phyloP scores from a whole-genome alignment of 306 rosid species.

The Gastrolobium villosum region DNA sequence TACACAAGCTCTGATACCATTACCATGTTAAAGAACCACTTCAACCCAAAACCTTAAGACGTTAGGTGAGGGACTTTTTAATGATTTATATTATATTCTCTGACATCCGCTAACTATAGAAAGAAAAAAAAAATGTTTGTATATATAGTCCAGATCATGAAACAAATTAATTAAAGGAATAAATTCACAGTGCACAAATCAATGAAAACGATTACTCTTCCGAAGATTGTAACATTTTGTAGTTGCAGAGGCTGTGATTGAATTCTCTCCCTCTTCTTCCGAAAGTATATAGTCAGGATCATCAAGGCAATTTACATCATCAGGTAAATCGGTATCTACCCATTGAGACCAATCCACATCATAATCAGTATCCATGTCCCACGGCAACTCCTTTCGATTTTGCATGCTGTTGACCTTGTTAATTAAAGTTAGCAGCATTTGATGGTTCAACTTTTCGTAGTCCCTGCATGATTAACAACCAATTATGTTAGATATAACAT shows the following conservation, averaged over 20 bases:
- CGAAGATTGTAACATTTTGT: slow-evolving; percentile 69
- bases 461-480: slow-evolving; percentile 59
- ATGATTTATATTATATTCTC: no score
- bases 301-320: slow-evolving; percentile 63
- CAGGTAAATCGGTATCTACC: slow-evolving; percentile 72
- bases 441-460: slow-evolving; percentile 75
- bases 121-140: no score
- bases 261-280: slow-evolving; percentile 68
- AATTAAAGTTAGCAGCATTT: slow-evolving; percentile 57
- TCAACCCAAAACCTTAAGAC: no score
- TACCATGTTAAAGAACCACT: no score
- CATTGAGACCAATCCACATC: slow-evolving; percentile 65
- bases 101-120: no score
- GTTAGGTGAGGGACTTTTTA: no score
- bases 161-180: no score
- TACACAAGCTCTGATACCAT: no score
- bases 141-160: no score
- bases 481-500: slow-evolving; percentile 6
- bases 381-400: slow-evolving; percentile 40
- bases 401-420: slow-evolving; percentile 67
- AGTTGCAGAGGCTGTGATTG: slow-evolving; percentile 49
- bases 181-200: not conserved
- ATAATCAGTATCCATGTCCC: slow-evolving; percentile 56
- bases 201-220: slow-evolving; percentile 38
- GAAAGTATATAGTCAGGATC: slow-evolving; percentile 74